phyloP scores from a whole-genome alignment of 805 yeast genomes.

The Cephaloascus fragrans region DNA sequence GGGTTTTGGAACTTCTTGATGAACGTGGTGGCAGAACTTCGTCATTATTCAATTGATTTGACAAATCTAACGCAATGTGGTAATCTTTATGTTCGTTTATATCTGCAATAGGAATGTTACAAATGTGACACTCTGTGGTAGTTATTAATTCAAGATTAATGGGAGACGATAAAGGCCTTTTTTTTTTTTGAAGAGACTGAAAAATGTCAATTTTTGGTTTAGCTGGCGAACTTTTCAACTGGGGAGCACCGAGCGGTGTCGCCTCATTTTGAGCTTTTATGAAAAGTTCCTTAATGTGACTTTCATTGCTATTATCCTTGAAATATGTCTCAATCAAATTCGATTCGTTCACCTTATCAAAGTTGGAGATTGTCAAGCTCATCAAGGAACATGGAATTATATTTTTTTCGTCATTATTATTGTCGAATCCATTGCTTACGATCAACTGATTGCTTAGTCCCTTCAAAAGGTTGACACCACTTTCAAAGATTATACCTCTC shows the following conservation, averaged over 20 bases:
- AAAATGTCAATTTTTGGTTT: neutral
- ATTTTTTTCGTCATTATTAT: conserved; percentile 35
- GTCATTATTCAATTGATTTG: conserved; percentile 1
- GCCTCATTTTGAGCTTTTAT: no score
- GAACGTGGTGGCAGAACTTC: neutral
- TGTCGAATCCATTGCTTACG: no score
- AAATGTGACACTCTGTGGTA: neutral
- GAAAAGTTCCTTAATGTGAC: conserved; percentile 9
- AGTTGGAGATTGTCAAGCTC: conserved; percentile 43
- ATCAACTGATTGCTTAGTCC: conserved; percentile 20
- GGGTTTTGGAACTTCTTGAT: neutral
- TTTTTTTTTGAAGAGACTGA: neutral
- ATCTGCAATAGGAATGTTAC: conserved; percentile 1
- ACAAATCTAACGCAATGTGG: conserved; percentile 3
- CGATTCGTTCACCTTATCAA: conserved; percentile 31
- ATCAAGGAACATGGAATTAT: conserved; percentile 16
- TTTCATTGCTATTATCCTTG: conserved; percentile 6
- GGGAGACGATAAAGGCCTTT: no score
- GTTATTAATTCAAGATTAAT: neutral
- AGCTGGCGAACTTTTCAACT: no score
- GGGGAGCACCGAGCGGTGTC: no score
- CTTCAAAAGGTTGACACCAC: conserved; percentile 27
- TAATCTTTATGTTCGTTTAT: conserved; percentile 5
- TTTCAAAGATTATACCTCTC: conserved; percentile 14
- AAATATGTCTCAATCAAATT: conserved; percentile 7